Evolutionary conservation across 2,329 filamentous ascomycete species (phyloP).

Genomic region (Nemania sp.): DNA sequence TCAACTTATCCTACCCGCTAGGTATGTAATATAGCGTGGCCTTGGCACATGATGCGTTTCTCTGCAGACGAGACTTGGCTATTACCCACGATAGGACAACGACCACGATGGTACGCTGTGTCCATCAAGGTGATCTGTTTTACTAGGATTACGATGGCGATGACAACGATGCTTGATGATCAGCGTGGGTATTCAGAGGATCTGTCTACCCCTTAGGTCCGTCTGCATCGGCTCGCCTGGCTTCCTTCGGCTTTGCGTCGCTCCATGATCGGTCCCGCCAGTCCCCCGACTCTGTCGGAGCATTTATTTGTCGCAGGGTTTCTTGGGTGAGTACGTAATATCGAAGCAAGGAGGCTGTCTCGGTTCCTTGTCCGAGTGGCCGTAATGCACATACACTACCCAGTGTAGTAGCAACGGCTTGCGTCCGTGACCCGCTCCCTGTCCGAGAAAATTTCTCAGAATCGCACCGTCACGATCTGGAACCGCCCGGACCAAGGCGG

Average conservation of each 20-base stretch:
- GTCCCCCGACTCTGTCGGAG: neutral
- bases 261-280: conserved; percentile 7
- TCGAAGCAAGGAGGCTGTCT: conserved; percentile 16
- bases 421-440: conserved; percentile 12
- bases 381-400: neutral
- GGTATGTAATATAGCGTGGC: too few species aligned
- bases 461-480: conserved; percentile 15
- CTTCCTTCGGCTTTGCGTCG: conserved; percentile 23
- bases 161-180: too few species aligned
- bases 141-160: neutral
- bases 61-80: conserved; percentile 9
- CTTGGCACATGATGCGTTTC: neutral
- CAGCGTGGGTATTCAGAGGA: neutral
- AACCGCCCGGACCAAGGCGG: conserved; percentile 17
- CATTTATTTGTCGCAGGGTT: neutral
- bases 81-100: neutral
- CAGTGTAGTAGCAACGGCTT: neutral
- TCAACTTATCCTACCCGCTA: too few species aligned
- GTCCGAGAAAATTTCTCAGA: conserved; percentile 15
- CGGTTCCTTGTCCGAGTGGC: conserved; percentile 17
- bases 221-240: conserved; percentile 14
- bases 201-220: neutral
- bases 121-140: conserved; percentile 5
- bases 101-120: conserved; percentile 4
- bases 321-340: conserved; percentile 23